Evolutionary conservation across 1,284 basidiomycete genomes (phyloP).

Genomic region (Veloboletus limbatus): DNA sequence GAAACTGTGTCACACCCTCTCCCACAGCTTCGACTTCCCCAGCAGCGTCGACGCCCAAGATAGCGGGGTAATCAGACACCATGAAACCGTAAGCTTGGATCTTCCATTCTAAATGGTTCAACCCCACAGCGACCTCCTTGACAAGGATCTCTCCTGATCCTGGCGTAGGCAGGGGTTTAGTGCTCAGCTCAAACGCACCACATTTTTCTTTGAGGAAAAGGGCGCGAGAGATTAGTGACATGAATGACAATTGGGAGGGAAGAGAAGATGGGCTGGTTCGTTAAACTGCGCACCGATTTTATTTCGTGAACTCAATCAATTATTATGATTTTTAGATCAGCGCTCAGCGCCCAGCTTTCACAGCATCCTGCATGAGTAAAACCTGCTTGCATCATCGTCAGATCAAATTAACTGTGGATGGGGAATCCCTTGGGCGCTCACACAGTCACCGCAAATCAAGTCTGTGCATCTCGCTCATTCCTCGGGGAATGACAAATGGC

Average conservation of each 20-base stretch:
- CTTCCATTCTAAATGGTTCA: conserved; percentile 38
- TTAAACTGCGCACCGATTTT: no score
- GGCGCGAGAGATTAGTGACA: conserved; percentile 18
- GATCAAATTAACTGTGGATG: no score
- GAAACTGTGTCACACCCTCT: conserved; percentile 38
- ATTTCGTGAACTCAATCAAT: no score
- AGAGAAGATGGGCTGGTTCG: no score
- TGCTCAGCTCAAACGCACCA: conserved; percentile 18
- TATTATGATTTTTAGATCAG: no score
- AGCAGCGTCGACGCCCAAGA: conserved; percentile 47
- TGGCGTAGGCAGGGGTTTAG: conserved; percentile 13
- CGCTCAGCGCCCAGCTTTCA: no score
- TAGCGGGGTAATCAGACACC: conserved; percentile 33
- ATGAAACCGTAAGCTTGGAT: conserved; percentile 31
- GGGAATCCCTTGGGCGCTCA: no score
- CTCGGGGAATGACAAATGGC: no score
- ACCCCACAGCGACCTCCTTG: conserved; percentile 21
- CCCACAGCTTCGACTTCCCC: conserved; percentile 49
- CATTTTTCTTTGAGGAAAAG: conserved; percentile 27
- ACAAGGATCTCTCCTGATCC: conserved; percentile 27
- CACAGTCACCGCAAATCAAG: no score
- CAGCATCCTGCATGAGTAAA: no score
- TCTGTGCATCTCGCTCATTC: no score
- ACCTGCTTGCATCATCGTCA: no score
- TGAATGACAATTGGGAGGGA: background rate